Evolutionary conservation across 306 rosid genomes (phyloP).

Genomic region (Oxytropis ochrocephala): DNA sequence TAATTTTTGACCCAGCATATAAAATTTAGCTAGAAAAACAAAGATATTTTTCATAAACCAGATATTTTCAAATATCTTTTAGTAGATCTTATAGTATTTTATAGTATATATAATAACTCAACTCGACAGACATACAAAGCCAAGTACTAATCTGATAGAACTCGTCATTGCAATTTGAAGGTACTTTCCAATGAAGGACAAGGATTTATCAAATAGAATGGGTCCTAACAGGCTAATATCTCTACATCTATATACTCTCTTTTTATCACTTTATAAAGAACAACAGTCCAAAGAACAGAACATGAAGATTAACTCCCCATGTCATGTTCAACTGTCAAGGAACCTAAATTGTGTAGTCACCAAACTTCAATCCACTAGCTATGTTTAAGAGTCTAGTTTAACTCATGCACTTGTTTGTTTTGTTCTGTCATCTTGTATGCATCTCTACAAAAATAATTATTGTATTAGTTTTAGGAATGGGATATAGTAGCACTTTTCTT

Average conservation of each 20-base stretch:
- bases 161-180: not conserved
- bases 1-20: no score
- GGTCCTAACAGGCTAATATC: constrained; percentile 5
- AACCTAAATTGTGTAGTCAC: constrained; percentile 2
- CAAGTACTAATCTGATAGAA: constrained; percentile 10
- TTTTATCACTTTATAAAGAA: constrained; percentile 4
- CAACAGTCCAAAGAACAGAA: not conserved
- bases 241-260: not conserved
- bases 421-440: not conserved
- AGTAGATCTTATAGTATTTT: no score
- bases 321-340: not conserved
- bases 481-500: not conserved
- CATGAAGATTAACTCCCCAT: not conserved
- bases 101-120: not conserved
- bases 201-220: constrained; percentile 1
- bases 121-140: not conserved
- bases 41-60: no score
- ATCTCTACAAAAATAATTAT: not conserved
- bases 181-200: not conserved
- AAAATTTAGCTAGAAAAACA: no score
- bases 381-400: not conserved
- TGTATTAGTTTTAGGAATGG: not conserved
- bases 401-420: not conserved
- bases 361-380: not conserved
- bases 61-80: no score